phyloP scores from a whole-genome alignment of 2,329 filamentous ascomycete species.

The Gnomoniopsis sp. region DNA sequence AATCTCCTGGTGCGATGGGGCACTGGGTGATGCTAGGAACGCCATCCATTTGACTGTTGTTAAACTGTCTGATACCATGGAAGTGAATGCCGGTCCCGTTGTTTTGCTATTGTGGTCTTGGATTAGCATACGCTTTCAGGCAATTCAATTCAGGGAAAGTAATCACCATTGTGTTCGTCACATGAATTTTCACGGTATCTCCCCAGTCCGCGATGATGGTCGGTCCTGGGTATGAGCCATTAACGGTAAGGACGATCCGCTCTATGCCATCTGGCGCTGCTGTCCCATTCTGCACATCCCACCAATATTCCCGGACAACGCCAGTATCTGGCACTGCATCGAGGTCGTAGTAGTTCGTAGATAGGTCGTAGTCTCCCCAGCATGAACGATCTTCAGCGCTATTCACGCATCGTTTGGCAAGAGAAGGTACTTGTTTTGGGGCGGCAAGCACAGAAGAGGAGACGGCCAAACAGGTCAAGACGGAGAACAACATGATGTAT shows the following conservation, averaged over 20 bases:
- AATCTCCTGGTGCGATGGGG: constrained; percentile 48
- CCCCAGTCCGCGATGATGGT: constrained; percentile 19
- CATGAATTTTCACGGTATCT: constrained; percentile 3
- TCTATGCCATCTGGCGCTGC: constrained; percentile 32
- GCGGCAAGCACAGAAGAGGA: neutral
- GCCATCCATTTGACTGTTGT: constrained; percentile 39
- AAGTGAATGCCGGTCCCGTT: constrained; percentile 38
- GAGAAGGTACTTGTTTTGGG: neutral
- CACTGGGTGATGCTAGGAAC: constrained; percentile 36
- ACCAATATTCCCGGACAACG: constrained; percentile 33
- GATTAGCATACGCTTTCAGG: constrained; percentile 20
- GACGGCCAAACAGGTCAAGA: neutral
- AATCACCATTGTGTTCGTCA: constrained; percentile 1
- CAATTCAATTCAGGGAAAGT: neutral
- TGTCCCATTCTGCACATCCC: constrained; percentile 23
- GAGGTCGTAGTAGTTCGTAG: constrained; percentile 29
- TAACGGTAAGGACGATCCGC: constrained; percentile 33
- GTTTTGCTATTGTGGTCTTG: constrained; percentile 24
- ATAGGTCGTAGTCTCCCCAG: constrained; percentile 37
- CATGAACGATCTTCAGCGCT: constrained; percentile 14
- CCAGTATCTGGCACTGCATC: constrained; percentile 30
- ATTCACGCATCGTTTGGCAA: constrained; percentile 4
- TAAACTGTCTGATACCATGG: constrained; percentile 35
- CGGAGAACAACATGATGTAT: neutral
- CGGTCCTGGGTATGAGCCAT: constrained; percentile 47